These are phyloP conservation scores for Phycomyces blakesleeanus DNA, from an alignment of 192 early-diverging fungal species.

Conservation along the genomic window DNA sequence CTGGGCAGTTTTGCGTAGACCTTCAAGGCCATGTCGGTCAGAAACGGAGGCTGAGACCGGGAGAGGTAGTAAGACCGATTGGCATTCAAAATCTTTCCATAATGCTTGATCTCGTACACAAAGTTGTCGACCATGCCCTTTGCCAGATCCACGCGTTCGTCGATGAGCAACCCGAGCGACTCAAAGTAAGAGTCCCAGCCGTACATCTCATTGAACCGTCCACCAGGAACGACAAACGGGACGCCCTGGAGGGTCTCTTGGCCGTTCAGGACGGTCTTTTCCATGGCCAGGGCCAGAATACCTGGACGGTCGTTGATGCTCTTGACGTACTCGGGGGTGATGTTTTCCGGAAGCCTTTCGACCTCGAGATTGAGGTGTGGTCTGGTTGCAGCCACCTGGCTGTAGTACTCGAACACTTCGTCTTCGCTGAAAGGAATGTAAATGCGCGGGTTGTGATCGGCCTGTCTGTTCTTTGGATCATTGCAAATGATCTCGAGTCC, in stretches of 20 bases:
- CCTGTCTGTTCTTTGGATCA: conserved; percentile 84
- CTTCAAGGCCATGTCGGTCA: conserved; percentile 91
- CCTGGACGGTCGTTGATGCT: conserved; percentile 85
- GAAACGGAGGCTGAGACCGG: conserved; percentile 94
- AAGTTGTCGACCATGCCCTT: conserved; percentile 97
- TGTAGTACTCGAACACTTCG: conserved; percentile 78
- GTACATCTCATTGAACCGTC: conserved; percentile 99
- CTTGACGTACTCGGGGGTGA: conserved; percentile 89
- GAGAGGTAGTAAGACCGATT: conserved; percentile 96
- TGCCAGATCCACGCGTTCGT: conserved; percentile 83
- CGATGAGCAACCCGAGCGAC: conserved; percentile 78
- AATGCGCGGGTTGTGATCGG: conserved; percentile 79
- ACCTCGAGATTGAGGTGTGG: conserved; percentile 74
- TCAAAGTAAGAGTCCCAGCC: conserved; percentile 98
- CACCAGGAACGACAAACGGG: conserved; percentile 95
- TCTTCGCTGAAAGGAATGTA: conserved; percentile 85
- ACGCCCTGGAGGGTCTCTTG: conserved; percentile 58
- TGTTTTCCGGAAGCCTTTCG: conserved; percentile 73
- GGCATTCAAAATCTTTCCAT: conserved; percentile 97
- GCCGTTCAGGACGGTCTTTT: conserved; percentile 43
- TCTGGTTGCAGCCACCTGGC: conserved; percentile 57
- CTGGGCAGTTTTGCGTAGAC: conserved; percentile 61
- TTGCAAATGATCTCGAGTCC: conserved; percentile 87
- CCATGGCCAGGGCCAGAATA: conserved; percentile 79
- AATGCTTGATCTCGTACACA: conserved; percentile 93